Base-by-base conservation (phyloP, 2,329 filamentous ascomycete species). In the Chalaropsis ovoidea region DNA sequence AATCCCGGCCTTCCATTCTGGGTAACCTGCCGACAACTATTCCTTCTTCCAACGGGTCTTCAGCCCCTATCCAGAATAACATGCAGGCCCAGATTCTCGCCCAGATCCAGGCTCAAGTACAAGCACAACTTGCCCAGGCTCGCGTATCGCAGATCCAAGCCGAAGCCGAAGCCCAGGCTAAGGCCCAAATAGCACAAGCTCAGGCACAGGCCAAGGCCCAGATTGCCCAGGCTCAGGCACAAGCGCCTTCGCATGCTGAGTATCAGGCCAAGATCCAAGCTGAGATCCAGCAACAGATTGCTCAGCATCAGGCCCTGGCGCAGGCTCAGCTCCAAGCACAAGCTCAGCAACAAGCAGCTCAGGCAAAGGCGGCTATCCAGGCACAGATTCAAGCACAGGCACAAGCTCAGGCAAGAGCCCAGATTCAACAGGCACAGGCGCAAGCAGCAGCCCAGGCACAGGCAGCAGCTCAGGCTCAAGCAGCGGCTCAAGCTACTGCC, bases 41-140 rank as follows among this genome's bases (percentile, higher is more conserved):
- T 41, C 19, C 63, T n/a, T 45, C 61, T 35, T 63, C 39, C n/a
- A 39, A 54, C 4, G 41, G 52, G 24, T 58, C 49, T 19, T 64
- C 63, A 7, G 35, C 56, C n/a, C 43, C 61, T 19, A 42, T n/a
- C 24, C 61, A 63, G 45, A 65, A 49, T 19, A 67, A 65, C 27
- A 65, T 67, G 66, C 63, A 67, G 24, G 63, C 63, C 19, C 66
- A 62, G 10, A 67, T 67, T 47, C 58, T 67, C 17, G 66, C 66
- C 4, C 62, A 65, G 42, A 67, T 67, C n/a, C 66, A 73, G n/a
- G 69, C 72, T 0, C 74, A 78, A 8, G 69, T 81, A 0, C 78
- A 79, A 1, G 69, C 70, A 0, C 67, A 76, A 6, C 70, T 76
- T 17, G 58, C 63, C 17, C 66, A 65, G 45, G 49, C 63, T 19